A percentile compares a stretch with the other conserved stretches of the same genome.
Conservation (phyloP, 306 rosid genomes). For the Parietaria judaica region DNA sequence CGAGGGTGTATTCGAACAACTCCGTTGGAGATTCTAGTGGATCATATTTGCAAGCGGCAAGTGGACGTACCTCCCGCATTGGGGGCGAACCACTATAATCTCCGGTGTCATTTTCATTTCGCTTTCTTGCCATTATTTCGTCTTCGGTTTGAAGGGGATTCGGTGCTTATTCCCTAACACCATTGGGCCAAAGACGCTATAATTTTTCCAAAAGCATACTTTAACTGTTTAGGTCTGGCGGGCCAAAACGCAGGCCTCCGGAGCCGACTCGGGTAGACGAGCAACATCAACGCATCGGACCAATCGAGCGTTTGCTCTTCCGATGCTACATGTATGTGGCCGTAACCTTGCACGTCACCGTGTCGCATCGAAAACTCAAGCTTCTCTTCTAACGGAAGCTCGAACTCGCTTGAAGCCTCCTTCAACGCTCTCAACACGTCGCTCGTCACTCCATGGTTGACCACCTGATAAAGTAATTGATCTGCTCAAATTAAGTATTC, state of each 20-base stretch:
- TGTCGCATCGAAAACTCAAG: constrained; percentile 21
- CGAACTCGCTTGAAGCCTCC: constrained; percentile 22
- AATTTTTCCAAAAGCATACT: constrained; percentile 5
- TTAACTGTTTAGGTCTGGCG: constrained; percentile 24
- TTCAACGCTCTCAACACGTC: constrained; percentile 24
- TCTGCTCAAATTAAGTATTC: neutral
- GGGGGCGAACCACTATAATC: too few relatives aligned
- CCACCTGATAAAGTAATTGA: constrained; percentile 17
- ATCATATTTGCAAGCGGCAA: too few relatives aligned
- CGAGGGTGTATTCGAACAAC: too few relatives aligned
- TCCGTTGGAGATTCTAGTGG: too few relatives aligned
- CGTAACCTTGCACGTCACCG: constrained; percentile 29
- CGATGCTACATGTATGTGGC: constrained; percentile 24
- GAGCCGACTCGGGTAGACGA: constrained; percentile 9
- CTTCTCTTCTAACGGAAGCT: constrained; percentile 44
- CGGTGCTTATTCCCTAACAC: too few relatives aligned
- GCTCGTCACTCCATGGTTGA: constrained; percentile 32
- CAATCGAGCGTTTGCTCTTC: constrained; percentile 38
- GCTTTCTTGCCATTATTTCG: too few relatives aligned
- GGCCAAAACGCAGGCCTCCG: constrained; percentile 34
- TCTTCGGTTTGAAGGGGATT: too few relatives aligned
- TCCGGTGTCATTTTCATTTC: too few relatives aligned
- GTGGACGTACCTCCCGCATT: too few relatives aligned
- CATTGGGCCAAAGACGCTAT: too few relatives aligned
- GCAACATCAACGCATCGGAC: constrained; percentile 20